Conservation (phyloP, 305 asterid species). For the Fraxinus ornus region DNA sequence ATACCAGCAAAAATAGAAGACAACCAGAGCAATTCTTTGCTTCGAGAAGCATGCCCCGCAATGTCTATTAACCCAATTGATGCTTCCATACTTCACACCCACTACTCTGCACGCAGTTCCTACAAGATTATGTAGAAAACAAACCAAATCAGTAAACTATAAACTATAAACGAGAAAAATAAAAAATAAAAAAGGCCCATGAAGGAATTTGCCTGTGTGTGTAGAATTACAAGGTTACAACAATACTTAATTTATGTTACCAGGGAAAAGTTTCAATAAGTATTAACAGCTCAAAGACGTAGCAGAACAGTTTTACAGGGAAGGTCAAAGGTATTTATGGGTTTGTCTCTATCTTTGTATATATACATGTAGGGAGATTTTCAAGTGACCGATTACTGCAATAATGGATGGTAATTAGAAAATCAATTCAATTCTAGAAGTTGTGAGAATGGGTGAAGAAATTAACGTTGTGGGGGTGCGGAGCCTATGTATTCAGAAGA, state of each 20-base stretch:
- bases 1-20: conserved; percentile 64
- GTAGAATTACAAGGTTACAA: neutral
- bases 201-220: neutral
- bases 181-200: neutral
- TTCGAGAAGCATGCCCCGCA: conserved; percentile 42
- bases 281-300: neutral
- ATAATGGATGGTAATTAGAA: neutral
- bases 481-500: neutral
- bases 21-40: conserved; percentile 60
- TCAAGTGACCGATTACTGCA: too few species aligned
- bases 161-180: neutral
- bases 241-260: neutral
- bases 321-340: neutral
- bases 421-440: neutral
- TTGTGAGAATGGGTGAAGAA: neutral
- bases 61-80: conserved; percentile 39
- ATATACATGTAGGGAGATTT: neutral
- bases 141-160: neutral
- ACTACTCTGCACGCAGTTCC: neutral
- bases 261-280: neutral
- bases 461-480: neutral
- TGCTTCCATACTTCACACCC: conserved; percentile 31
- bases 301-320: neutral
- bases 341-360: neutral
- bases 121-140: neutral